Evolutionary conservation across 148 eudicot species (phyloP), one percentile per base, ranked within the genome.

Genomic region (Chenopodium album): DNA sequence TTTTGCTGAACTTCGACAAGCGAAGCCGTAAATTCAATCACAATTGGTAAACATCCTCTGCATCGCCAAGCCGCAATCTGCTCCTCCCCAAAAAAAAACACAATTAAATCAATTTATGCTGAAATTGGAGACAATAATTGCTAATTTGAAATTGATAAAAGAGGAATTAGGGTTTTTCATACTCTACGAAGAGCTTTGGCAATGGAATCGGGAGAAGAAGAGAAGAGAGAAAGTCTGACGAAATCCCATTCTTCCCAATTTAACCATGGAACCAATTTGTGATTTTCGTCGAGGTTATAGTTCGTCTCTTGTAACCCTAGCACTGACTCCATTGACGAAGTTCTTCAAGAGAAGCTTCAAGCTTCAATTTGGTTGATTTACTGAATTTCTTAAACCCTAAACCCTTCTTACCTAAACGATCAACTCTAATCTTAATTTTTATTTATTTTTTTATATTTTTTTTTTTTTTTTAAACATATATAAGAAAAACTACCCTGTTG

Each of bases 211-310:
- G 91, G 79, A 12, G 89, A 89, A 68, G 91, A 83, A 19, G 94
- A 95, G 84, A 91, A 91, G 69, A 95, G 89, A 66, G 92, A 89
- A 2, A 54, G 80, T 82, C 87, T 86, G 76, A 95, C 94, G 75
- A 78, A 89, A 62, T 88, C 87, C 98, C 98, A 95, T 64, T 95
- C 98, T 28, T 90, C 92, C 98, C 98, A 95, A 74, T 86, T 90
- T 9, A 92, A 78, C 98, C 98, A 94, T 1, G 98, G 98, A 64
- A 94, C 98, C 60, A 93, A 82, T 82, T 88, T 91, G 83, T 52
- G 59, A 37, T 81, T 73, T 4, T 81, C 84, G 26, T 73, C 75
- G 75, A 73, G 19, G 50, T 77, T 77, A 19, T 1, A 41, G 31
- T 46, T 54, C 56, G 81, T 54, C 7, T 65, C 67, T 6, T 77